Evolutionary conservation across 1,139 yeast species (phyloP).

Genomic region (Sugiyamaella grinbergsii): DNA sequence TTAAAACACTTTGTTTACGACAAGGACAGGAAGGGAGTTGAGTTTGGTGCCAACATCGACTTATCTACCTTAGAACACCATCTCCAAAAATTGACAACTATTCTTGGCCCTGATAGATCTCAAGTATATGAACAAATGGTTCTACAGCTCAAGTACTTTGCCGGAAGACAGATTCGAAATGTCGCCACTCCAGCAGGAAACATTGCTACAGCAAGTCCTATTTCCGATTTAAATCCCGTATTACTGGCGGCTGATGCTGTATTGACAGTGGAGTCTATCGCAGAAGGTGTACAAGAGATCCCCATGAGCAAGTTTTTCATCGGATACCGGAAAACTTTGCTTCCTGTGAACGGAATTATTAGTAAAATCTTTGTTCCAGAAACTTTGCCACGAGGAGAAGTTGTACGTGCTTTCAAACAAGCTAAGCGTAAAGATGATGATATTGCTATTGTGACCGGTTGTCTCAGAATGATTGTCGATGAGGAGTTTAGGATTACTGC

Average conservation of each 20-base stretch:
- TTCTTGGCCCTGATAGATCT: slow-evolving; percentile 31
- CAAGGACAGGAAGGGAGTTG: slow-evolving; percentile 43
- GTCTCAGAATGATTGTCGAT: slow-evolving; percentile 38
- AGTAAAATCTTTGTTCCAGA: slow-evolving; percentile 47
- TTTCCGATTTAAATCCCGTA: slow-evolving; percentile 51
- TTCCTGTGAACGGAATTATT: slow-evolving; percentile 44
- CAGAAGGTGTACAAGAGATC: slow-evolving; percentile 33
- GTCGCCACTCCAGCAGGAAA: slow-evolving; percentile 54
- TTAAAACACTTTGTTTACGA: slow-evolving; percentile 41
- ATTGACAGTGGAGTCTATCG: slow-evolving; percentile 43
- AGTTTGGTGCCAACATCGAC: slow-evolving; percentile 48
- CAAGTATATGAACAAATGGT: slow-evolving; percentile 45
- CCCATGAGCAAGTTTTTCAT: slow-evolving; percentile 47
- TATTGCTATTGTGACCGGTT: slow-evolving; percentile 51
- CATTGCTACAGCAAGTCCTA: slow-evolving; percentile 53
- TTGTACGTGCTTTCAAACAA: slow-evolving; percentile 48
- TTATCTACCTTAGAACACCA: slow-evolving; percentile 45
- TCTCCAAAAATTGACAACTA: slow-evolving; percentile 38
- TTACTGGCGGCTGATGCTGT: slow-evolving; percentile 47
- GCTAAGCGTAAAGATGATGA: slow-evolving; percentile 53
- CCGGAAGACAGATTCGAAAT: slow-evolving; percentile 52
- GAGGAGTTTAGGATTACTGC: slow-evolving; percentile 32
- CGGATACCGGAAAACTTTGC: slow-evolving; percentile 47
- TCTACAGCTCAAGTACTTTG: slow-evolving; percentile 49
- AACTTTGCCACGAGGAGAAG: slow-evolving; percentile 38